phyloP scores from a whole-genome alignment of 192 early-diverging fungal genomes.

The Rhizophagus clarus region DNA sequence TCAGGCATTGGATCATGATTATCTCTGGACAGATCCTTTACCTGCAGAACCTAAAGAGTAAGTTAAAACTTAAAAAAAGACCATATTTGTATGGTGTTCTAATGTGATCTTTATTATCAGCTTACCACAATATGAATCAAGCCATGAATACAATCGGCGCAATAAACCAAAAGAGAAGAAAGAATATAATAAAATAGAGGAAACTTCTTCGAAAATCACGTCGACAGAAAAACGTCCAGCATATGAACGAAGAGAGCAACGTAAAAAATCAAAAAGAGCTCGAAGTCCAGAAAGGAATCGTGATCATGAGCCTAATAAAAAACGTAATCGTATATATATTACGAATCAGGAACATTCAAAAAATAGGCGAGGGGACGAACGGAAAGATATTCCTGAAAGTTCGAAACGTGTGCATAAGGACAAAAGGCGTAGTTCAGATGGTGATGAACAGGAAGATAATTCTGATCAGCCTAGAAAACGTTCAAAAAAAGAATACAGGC shows the following conservation, averaged over 20 bases:
- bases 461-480: neutral
- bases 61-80: constrained; percentile 16
- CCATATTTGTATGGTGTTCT: neutral
- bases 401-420: neutral
- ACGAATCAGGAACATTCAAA: neutral
- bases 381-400: neutral
- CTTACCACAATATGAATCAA: constrained; percentile 75
- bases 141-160: constrained; percentile 76
- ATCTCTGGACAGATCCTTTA: constrained; percentile 74
- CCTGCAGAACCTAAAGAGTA: constrained; percentile 71
- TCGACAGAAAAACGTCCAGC: neutral
- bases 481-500: neutral
- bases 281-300: neutral
- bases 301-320: neutral
- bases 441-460: neutral
- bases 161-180: constrained; percentile 1
- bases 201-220: neutral
- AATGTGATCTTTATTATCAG: constrained; percentile 19
- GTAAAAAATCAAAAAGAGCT: neutral
- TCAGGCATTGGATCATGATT: constrained; percentile 77
- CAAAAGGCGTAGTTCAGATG: neutral
- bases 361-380: neutral
- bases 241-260: neutral
- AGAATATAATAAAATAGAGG: neutral
- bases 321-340: neutral